phyloP scores from a whole-genome alignment of 345 rosid genomes.

The Raphanus raphanistrum region DNA sequence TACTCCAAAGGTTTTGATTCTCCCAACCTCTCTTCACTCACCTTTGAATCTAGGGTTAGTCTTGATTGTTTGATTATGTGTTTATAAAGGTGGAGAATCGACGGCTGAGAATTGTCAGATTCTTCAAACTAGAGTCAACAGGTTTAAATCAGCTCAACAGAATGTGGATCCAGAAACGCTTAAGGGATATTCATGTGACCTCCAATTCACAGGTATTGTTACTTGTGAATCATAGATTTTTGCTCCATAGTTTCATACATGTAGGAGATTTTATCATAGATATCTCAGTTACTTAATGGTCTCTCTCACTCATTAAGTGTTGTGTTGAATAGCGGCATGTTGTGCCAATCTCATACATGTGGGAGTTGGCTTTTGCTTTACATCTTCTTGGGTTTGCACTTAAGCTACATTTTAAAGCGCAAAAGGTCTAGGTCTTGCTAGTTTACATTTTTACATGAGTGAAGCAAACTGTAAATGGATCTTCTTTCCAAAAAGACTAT shows the following conservation, averaged over 20 bases:
- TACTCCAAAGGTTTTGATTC: constrained; percentile 78
- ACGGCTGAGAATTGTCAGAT: constrained; percentile 63
- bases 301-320: background rate
- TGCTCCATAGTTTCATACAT: background rate
- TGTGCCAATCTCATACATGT: constrained; percentile 20
- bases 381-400: constrained; percentile 11
- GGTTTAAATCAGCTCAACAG: constrained; percentile 59
- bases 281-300: background rate
- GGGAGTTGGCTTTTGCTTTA: constrained; percentile 34
- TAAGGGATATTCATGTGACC: constrained; percentile 73
- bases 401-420: too few relatives aligned
- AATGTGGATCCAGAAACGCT: constrained; percentile 50
- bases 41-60: background rate
- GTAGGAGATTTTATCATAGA: too few relatives aligned
- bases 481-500: constrained; percentile 14
- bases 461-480: constrained; percentile 24
- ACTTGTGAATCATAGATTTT: background rate
- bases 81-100: constrained; percentile 80
- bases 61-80: background rate
- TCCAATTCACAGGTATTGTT: constrained; percentile 42
- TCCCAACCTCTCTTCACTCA: background rate
- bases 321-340: background rate
- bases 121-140: constrained; percentile 49
- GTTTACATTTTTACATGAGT: constrained; percentile 20
- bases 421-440: constrained; percentile 8